phyloP scores from a whole-genome alignment of 306 rosid genomes.

The Coriaria nepalensis region DNA sequence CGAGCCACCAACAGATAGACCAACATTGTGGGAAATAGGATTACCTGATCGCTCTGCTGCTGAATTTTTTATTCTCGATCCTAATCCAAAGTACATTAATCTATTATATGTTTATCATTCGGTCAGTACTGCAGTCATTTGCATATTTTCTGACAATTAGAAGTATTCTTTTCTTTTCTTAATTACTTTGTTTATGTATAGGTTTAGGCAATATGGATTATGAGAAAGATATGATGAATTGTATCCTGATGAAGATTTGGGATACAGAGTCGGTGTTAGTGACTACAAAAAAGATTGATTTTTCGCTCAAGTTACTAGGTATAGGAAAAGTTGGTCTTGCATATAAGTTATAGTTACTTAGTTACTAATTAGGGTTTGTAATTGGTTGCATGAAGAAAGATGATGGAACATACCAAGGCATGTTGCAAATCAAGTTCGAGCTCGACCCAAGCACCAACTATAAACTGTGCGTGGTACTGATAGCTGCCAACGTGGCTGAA shows the following conservation, averaged over 20 bases:
- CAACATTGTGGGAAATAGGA: constrained; percentile 96
- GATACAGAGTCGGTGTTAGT: constrained; percentile 66
- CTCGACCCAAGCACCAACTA: constrained; percentile 14
- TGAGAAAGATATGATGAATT: constrained; percentile 79
- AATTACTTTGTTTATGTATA: not conserved
- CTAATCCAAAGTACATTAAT: constrained; percentile 60
- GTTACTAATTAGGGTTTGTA: too few relatives aligned
- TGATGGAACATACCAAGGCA: constrained; percentile 22
- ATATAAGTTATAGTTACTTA: too few relatives aligned
- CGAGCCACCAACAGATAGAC: constrained; percentile 85
- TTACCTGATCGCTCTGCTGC: constrained; percentile 85
- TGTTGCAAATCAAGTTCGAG: constrained; percentile 34
- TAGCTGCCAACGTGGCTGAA: constrained; percentile 23
- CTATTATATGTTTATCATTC: constrained; percentile 69
- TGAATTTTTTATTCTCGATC: constrained; percentile 82
- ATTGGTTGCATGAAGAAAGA: constrained; percentile 13
- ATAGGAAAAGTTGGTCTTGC: too few relatives aligned
- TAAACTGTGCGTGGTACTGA: constrained; percentile 30
- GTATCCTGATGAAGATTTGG: constrained; percentile 60
- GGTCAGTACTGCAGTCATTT: constrained; percentile 22
- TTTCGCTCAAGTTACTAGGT: constrained; percentile 93
- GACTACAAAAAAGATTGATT: constrained; percentile 88
- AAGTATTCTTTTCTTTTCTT: not conserved
- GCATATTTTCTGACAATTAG: not conserved
- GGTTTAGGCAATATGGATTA: constrained; percentile 87